phyloP scores from a whole-genome alignment of 1,284 basidiomycete species.

The Leccinum subatratum region DNA sequence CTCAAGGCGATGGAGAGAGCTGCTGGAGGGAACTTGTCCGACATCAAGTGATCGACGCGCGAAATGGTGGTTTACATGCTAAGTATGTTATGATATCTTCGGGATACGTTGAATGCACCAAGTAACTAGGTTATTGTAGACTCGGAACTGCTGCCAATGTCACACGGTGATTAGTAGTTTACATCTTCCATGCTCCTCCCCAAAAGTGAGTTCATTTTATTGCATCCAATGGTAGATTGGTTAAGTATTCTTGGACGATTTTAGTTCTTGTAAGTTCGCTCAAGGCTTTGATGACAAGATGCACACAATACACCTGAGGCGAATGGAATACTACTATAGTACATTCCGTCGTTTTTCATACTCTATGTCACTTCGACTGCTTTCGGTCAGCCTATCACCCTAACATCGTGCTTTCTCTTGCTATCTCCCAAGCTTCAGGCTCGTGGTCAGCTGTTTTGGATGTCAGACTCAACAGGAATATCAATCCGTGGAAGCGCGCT shows the following conservation, averaged over 20 bases:
- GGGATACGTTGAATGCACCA: background rate
- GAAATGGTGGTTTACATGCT: background rate
- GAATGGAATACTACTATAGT: background rate
- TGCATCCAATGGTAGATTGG: background rate
- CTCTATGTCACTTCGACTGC: background rate
- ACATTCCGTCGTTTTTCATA: background rate
- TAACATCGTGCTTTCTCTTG: background rate
- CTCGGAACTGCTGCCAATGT: background rate
- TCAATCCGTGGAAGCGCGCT: background rate
- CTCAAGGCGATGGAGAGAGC: slow-evolving; percentile 57
- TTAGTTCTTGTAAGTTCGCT: background rate
- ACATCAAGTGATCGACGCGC: slow-evolving; percentile 33
- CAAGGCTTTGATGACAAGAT: background rate
- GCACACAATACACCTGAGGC: background rate
- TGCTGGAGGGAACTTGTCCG: slow-evolving; percentile 53
- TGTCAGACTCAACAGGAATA: background rate
- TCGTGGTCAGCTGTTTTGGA: background rate
- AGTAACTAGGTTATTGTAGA: background rate
- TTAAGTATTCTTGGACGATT: background rate
- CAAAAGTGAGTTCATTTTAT: background rate
- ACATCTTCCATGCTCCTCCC: no score
- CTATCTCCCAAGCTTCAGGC: background rate
- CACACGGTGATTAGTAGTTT: no score
- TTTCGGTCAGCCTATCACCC: background rate
- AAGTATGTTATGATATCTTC: background rate